Percentiles rank a stretch among this genome's conserved stretches.
Conservation (phyloP, 2,329 filamentous ascomycete species). For the Chaetomiaceae sp. region DNA sequence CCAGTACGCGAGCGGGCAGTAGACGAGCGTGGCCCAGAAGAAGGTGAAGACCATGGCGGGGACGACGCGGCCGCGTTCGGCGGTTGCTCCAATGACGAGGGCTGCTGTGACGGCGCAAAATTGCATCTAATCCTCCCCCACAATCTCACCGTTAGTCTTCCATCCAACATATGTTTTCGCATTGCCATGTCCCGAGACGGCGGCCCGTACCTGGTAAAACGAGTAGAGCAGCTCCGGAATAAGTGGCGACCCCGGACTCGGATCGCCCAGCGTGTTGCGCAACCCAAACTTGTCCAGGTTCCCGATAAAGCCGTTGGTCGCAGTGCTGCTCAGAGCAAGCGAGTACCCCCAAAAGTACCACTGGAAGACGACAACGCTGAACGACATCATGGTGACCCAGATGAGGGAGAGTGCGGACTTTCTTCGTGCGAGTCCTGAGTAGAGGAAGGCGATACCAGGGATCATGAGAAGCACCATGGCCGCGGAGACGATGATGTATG, state of each 20-base stretch:
- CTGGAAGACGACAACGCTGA: conserved; percentile 88
- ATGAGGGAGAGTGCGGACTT: conserved; percentile 97
- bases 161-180: too few species aligned
- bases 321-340: conserved; percentile 78
- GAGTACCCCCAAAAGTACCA: conserved; percentile 99
- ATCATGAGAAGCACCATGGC: conserved; percentile 97
- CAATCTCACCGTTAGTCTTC: background rate
- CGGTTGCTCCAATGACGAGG: conserved; percentile 86
- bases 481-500: conserved; percentile 83
- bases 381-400: conserved; percentile 94
- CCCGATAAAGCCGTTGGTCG: conserved; percentile 86
- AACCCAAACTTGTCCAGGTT: conserved; percentile 86
- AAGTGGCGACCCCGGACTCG: conserved; percentile 83
- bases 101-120: conserved; percentile 91
- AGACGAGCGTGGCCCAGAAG: conserved; percentile 94
- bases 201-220: conserved; percentile 72
- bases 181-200: background rate
- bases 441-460: conserved; percentile 93
- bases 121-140: conserved; percentile 66
- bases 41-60: conserved; percentile 95
- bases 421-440: conserved; percentile 93
- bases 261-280: conserved; percentile 73
- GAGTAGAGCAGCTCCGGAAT: conserved; percentile 88
- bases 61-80: conserved; percentile 87
- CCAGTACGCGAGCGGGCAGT: conserved; percentile 96